Evolutionary conservation across 352 stramenopile species (phyloP), one percentile per base, ranked within the genome.

Genomic region (Globisporangium echinulatum): DNA sequence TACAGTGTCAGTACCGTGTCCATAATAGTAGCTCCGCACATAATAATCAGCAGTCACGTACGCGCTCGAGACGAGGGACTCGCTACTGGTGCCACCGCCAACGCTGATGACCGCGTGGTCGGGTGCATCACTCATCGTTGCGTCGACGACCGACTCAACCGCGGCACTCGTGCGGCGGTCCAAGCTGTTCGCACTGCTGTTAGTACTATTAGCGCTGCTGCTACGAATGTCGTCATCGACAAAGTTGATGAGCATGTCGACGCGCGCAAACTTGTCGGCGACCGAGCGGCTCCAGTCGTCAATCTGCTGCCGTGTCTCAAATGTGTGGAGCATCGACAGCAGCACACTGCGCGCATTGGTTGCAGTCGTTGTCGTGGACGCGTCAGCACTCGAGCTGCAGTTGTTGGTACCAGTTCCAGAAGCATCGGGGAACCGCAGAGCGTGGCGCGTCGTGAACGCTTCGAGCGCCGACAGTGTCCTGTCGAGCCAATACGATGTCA

Each of bases 221-320:
- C 25, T 11, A 48, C 9, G 50, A 7, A 70, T 52, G 9, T 66
- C 67, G 8, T 74, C 56, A 4, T 69, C 61, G 37, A 72, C 69
- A 60, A 78, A 88, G 64, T 88, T 90, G 56, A 90, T 77, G 33
- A 90, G 60, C 44, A 69, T 84, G 66, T 90, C 71, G n/a, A 88
- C 77, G 5, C 75, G 75, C 43, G 73, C 67, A 61, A 84, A 88
- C 52, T 88, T 85, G 13, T 64, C 59, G 3, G 70, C 71, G 54
- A 88, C 78, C 0, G 76, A 78, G 13, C 62, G 59, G 52, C 72
- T 84, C 79, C 78, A 90, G 47, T 83, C 75, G 8, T 74, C 73
- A 17, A 88, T 80, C 54, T 87, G 67, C 50, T 65, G 62, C 38
- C 67, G 63, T 13, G 74, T 82, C 33, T 72, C 62, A 48, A 88